A percentile compares a stretch with the other conserved stretches of the same genome.
These are phyloP conservation scores for Solanum corneliomulleri DNA, from an alignment of 257 asterid genomes.

Conservation along the genomic window DNA sequence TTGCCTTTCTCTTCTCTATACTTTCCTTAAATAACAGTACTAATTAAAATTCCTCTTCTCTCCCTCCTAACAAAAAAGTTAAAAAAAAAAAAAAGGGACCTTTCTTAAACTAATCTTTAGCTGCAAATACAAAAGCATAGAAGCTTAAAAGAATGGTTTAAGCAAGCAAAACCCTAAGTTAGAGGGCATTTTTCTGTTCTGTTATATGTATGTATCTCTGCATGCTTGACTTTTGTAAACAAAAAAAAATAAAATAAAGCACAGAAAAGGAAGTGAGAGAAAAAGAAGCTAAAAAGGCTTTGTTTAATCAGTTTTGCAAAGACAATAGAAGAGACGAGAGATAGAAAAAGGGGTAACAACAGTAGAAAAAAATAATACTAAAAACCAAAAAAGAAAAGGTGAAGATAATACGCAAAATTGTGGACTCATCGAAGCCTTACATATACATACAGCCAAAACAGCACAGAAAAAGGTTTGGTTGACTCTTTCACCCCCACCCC, in stretches of 20 bases:
- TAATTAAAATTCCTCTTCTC: not conserved
- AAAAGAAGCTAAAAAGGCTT: not conserved
- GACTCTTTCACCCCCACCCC: conserved; percentile 16
- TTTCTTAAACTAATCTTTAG: not conserved
- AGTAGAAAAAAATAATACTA: not conserved
- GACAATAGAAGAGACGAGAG: not conserved
- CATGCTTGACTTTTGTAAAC: conserved; percentile 14
- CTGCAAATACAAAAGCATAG: not conserved
- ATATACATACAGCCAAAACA: conserved; percentile 23
- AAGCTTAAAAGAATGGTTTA: not conserved
- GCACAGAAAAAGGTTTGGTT: conserved; percentile 20
- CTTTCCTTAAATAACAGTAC: not conserved
- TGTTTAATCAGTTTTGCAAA: not conserved
- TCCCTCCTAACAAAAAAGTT: not conserved
- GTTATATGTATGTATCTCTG: conserved; percentile 5
- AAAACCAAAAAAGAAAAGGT: not conserved
- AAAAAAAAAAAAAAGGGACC: not conserved
- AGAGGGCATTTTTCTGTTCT: not conserved
- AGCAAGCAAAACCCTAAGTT: conserved; percentile 15
- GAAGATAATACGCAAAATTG: conserved; percentile 26
- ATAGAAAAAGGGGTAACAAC: not conserved
- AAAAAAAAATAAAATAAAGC: not conserved
- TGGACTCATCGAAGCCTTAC: conserved; percentile 39
- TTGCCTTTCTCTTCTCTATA: conserved; percentile 12
- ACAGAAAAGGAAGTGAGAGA: conserved; percentile 5